Evolutionary conservation across 352 stramenopile species (phyloP), one percentile per base, ranked within the genome.

Genomic region (Globisporangium radiosum): DNA sequence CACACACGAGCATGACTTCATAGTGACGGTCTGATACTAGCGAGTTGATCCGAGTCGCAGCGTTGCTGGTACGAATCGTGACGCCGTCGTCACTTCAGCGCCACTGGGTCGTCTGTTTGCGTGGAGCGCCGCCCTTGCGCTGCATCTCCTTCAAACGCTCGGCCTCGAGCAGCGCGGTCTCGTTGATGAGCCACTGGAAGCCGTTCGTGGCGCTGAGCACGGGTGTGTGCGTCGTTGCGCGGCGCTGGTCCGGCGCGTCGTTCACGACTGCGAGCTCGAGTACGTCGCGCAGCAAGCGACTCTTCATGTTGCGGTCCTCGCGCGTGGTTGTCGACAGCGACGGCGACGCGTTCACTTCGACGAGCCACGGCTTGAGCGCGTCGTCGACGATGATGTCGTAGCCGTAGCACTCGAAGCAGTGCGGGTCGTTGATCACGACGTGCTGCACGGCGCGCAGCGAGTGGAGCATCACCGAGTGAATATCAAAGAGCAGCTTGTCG

Each of bases 351-450:
- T 92, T 92, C 17, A 90, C 92, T 65, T 98, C 92, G 10, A 97
- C 78, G 19, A 98, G 76, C 92, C 92, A 98, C 11, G 91, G 88
- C 71, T 97, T 96, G 44, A 98, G 81, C 10, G 85, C 75, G 45
- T 87, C 80, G 73, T 98, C 92, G 47, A 98, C 73, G 54, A 98
- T 95, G 52, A 98, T 91, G 69, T 98, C 92, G 72, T 97, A 98
- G 57, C 92, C 92, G 64, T 97, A 98, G 63, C 90, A 95, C 67
- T 98, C 92, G 64, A 97, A 98, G 80, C 93, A 97, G 66, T 97
- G 89, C 52, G 77, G 56, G 72, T 98, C 90, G 68, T 96, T 97
- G 59, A 97, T 97, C 66, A 98, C 96, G 48, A 96, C 83, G 48
- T 89, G 70, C 72, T 98, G 89, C 10, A 98, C 93, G 17, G 90